Conservation (phyloP, 2,329 filamentous ascomycete species). For the Amauroascus verrucosus region DNA sequence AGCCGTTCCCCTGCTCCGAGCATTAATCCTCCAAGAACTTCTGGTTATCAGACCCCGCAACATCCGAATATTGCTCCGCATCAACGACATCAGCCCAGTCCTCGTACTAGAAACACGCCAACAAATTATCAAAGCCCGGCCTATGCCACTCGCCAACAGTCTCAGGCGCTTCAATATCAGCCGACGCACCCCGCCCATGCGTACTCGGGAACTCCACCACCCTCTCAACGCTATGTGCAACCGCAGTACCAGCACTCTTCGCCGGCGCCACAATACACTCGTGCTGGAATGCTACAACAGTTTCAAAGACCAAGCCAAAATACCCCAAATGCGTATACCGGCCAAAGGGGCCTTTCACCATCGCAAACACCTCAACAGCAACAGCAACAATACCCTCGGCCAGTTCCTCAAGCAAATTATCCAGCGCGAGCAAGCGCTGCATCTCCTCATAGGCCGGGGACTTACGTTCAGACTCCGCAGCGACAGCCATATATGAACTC, state of each 20-base stretch:
- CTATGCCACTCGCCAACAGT: slow-evolving; percentile 25
- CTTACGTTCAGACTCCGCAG: slow-evolving; percentile 26
- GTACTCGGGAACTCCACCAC: slow-evolving; percentile 26
- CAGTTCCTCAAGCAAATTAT: slow-evolving; percentile 22
- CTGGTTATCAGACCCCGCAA: slow-evolving; percentile 24
- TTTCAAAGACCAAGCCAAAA: slow-evolving; percentile 34
- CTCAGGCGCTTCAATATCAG: slow-evolving; percentile 26
- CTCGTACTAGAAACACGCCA: slow-evolving; percentile 23
- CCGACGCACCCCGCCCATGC: slow-evolving; percentile 23
- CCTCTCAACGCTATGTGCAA: slow-evolving; percentile 29
- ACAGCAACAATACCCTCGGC: slow-evolving; percentile 16
- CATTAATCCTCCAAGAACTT: slow-evolving; percentile 18
- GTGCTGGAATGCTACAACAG: slow-evolving; percentile 29
- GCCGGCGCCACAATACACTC: slow-evolving; percentile 25
- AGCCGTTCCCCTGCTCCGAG: slow-evolving; percentile 29
- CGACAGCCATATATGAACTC: slow-evolving; percentile 30
- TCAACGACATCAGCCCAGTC: slow-evolving; percentile 21
- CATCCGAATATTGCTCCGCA: slow-evolving; percentile 24
- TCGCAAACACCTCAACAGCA: slow-evolving; percentile 21
- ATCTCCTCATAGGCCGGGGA: slow-evolving; percentile 26
- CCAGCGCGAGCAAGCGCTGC: slow-evolving; percentile 25
- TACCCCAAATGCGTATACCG: slow-evolving; percentile 26
- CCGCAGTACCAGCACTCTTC: slow-evolving; percentile 28
- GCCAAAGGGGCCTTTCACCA: slow-evolving; percentile 23
- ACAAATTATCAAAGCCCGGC: slow-evolving; percentile 25